phyloP scores from a whole-genome alignment of 2,329 filamentous ascomycete species.

The Alternaria postmessia region DNA sequence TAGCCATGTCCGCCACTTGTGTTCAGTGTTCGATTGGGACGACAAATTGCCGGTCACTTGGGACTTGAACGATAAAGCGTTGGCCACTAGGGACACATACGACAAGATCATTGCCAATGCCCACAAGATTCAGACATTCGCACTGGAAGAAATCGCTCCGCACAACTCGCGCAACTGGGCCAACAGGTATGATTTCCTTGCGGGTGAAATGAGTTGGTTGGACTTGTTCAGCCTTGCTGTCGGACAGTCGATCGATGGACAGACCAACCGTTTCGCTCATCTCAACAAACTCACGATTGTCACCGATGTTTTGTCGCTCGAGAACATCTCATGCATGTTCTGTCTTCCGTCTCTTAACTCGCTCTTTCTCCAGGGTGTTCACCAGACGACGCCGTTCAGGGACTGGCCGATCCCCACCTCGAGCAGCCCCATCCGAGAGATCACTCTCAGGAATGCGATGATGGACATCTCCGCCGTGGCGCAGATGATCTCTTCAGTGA shows the following conservation, averaged over 20 bases:
- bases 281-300: background rate
- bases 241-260: background rate
- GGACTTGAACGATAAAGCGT: no score
- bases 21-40: background rate
- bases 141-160: background rate
- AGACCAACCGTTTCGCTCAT: constrained; percentile 7
- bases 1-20: background rate
- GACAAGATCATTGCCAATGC: background rate
- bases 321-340: constrained; percentile 4
- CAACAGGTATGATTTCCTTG: background rate
- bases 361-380: background rate
- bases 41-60: no score
- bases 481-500: constrained; percentile 10
- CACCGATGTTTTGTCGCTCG: background rate
- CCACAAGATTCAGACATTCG: background rate
- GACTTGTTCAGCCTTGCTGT: constrained; percentile 2
- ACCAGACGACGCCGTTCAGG: constrained; percentile 3
- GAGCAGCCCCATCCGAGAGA: constrained; percentile 3
- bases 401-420: constrained; percentile 10
- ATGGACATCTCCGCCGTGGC: constrained; percentile 9
- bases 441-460: background rate
- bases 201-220: background rate
- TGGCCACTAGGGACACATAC: background rate
- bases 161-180: background rate
- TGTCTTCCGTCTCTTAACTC: constrained; percentile 8